These are phyloP conservation scores for Paramecium pentaurelia DNA, from an alignment of 73 alveolate genomes.

Conservation along the genomic window DNA sequence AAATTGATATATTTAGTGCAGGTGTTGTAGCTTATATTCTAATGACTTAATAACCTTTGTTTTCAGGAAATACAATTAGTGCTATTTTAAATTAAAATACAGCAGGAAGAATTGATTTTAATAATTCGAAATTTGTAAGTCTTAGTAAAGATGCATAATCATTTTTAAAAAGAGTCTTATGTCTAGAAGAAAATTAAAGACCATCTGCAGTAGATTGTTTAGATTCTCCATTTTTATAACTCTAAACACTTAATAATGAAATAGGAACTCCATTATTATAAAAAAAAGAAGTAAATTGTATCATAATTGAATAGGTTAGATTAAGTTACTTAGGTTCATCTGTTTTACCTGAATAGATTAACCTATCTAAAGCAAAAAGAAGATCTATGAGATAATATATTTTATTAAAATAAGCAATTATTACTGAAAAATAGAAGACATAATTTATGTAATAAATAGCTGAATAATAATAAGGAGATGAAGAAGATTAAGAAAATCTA, in stretches of 20 bases:
- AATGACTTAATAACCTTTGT: not conserved
- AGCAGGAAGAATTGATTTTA: conserved; percentile 29
- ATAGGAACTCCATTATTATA: not conserved
- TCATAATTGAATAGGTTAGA: not conserved
- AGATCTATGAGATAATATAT: conserved; percentile 48
- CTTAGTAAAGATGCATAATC: not conserved
- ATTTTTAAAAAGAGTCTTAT: not conserved
- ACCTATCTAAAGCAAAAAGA: conserved; percentile 7
- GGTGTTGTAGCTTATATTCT: conserved; percentile 50
- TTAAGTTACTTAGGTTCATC: not conserved
- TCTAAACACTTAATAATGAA: not conserved
- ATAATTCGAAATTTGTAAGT: not conserved
- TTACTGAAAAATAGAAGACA: not conserved
- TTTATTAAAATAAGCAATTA: conserved; percentile 14
- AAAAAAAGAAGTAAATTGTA: not conserved
- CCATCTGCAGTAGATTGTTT: conserved; percentile 36
- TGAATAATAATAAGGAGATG: not conserved
- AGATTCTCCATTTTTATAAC: not conserved
- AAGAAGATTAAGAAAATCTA: not conserved
- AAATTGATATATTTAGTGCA: conserved; percentile 55
- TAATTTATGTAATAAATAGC: not conserved
- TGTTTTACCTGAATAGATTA: not conserved
- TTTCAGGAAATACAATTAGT: not conserved
- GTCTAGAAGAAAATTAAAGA: not conserved
- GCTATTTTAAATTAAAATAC: conserved; percentile 5